A percentile compares a stretch with the other conserved stretches of the same genome.
Evolutionary conservation across 306 rosid species (phyloP).

Genomic region (Citrullus mucosospermus): DNA sequence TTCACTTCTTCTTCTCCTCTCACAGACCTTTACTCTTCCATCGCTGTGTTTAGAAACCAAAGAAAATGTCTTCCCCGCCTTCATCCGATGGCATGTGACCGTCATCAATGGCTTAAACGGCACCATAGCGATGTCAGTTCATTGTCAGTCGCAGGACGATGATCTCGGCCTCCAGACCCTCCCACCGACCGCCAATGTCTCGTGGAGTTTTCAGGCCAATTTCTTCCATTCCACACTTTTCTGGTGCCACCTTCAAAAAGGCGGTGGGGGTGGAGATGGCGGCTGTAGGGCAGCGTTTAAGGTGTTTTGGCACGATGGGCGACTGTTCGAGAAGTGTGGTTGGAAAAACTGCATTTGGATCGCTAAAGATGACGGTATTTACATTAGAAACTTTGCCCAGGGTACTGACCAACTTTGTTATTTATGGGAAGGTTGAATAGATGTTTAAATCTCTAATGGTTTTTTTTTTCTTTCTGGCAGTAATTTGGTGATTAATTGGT

Average conservation of each 20-base stretch:
- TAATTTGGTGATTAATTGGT: neutral
- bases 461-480: neutral
- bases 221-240: constrained; percentile 6
- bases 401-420: neutral
- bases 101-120: neutral
- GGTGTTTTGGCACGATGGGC: constrained; percentile 3
- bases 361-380: constrained; percentile 15
- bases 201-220: constrained; percentile 10
- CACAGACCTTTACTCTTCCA: neutral
- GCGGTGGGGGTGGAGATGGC: neutral
- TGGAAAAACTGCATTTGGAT: constrained; percentile 13
- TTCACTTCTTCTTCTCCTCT: neutral
- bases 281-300: neutral
- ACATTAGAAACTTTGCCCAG: neutral
- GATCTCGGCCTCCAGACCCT: constrained; percentile 11
- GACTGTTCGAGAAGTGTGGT: constrained; percentile 6
- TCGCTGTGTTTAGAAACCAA: neutral
- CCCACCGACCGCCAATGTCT: neutral
- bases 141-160: constrained; percentile 13
- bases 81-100: constrained; percentile 5
- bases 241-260: constrained; percentile 8
- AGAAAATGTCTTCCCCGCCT: neutral
- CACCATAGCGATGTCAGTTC: neutral
- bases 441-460: neutral
- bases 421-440: neutral